These are phyloP conservation scores for Nematodospora valgi DNA, from an alignment of 805 yeast species.

Conservation along the genomic window DNA sequence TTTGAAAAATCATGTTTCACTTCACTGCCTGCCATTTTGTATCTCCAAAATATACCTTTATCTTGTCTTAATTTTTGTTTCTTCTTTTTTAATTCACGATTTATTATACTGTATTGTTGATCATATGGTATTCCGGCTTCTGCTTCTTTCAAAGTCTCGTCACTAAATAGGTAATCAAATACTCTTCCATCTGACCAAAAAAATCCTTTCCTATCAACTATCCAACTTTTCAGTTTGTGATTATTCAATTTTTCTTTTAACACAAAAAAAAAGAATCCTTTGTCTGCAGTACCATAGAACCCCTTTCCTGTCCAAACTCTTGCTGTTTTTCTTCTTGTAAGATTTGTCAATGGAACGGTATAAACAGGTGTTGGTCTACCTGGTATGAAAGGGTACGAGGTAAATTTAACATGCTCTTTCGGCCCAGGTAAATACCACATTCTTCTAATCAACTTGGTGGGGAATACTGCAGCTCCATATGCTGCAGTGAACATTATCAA, in stretches of 20 bases:
- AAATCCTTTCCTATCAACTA: slow-evolving; percentile 81
- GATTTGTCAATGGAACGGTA: slow-evolving; percentile 56
- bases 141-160: slow-evolving; percentile 72
- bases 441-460: slow-evolving; percentile 68
- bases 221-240: slow-evolving; percentile 54
- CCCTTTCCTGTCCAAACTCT: slow-evolving; percentile 87
- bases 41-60: slow-evolving; percentile 59
- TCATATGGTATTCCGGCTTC: slow-evolving; percentile 67
- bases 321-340: slow-evolving; percentile 56
- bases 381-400: slow-evolving; percentile 74
- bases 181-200: slow-evolving; percentile 93
- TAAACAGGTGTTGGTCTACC: slow-evolving; percentile 73
- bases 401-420: slow-evolving; percentile 55
- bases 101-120: slow-evolving; percentile 50
- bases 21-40: slow-evolving; percentile 40
- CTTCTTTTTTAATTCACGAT: slow-evolving; percentile 45
- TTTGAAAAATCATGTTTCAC: slow-evolving; percentile 24
- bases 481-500: slow-evolving; percentile 26
- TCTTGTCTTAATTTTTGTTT: slow-evolving; percentile 49
- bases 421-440: slow-evolving; percentile 73
- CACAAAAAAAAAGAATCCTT: slow-evolving; percentile 68
- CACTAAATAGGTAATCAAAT: slow-evolving; percentile 77
- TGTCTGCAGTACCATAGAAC: slow-evolving; percentile 78
- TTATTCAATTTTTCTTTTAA: slow-evolving; percentile 52
- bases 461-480: slow-evolving; percentile 40